These are phyloP conservation scores for Boletus rex-veris DNA, from an alignment of 768 basidiomycete genomes.

Conservation along the genomic window DNA sequence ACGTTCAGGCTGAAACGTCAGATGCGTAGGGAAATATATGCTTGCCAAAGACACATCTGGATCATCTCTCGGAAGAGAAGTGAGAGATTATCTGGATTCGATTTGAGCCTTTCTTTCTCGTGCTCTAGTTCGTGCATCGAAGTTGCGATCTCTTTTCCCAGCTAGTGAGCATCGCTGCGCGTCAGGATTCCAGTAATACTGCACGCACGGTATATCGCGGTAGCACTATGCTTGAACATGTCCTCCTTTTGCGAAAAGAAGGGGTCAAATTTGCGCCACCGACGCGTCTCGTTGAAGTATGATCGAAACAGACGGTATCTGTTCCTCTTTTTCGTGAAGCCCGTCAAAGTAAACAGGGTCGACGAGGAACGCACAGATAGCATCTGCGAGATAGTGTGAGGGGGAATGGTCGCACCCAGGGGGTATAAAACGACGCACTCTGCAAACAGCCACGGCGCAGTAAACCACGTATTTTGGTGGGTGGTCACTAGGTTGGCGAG, in stretches of 20 bases:
- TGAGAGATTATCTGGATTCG: conserved; percentile 52
- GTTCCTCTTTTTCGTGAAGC: background rate
- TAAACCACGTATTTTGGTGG: conserved; percentile 77
- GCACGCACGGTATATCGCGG: conserved; percentile 71
- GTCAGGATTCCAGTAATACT: background rate
- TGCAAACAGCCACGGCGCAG: conserved; percentile 92
- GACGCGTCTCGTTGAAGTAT: conserved; percentile 59
- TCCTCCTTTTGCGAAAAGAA: conserved; percentile 77
- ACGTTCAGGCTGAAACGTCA: conserved; percentile 2
- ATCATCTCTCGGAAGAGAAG: conserved; percentile 81
- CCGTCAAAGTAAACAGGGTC: background rate
- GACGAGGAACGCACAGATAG: conserved; percentile 52
- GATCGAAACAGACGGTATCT: conserved; percentile 85
- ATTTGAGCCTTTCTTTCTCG: conserved; percentile 42
- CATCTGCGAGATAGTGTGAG: conserved; percentile 43
- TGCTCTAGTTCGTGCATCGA: conserved; percentile 64
- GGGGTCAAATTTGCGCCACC: conserved; percentile 80
- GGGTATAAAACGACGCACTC: conserved; percentile 53
- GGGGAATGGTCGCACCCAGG: too few species aligned
- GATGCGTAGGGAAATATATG: background rate
- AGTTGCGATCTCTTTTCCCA: conserved; percentile 59
- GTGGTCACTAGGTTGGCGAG: conserved; percentile 48
- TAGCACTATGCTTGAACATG: conserved; percentile 75
- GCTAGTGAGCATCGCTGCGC: background rate
- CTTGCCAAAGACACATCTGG: conserved; percentile 80